These are phyloP conservation scores for Gastrolobium bilobum DNA, from an alignment of 306 rosid genomes.

Conservation along the genomic window DNA sequence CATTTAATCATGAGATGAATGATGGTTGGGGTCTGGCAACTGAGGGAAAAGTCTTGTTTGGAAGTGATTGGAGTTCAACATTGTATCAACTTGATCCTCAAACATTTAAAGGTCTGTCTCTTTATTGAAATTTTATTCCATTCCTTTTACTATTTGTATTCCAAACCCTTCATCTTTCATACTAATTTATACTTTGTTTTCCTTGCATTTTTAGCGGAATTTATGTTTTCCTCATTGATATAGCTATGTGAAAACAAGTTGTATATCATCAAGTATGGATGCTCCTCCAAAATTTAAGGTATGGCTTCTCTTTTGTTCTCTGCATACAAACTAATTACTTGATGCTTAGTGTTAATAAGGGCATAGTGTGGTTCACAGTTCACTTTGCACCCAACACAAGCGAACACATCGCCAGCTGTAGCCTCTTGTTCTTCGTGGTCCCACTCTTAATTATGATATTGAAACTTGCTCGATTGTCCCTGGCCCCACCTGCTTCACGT, in stretches of 20 bases:
- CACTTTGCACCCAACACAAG: slow-evolving; percentile 47
- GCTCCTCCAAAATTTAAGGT: slow-evolving; percentile 85
- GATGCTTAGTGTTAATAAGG: slow-evolving; percentile 7
- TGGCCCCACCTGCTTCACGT: slow-evolving; percentile 47
- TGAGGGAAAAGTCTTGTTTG: slow-evolving; percentile 85
- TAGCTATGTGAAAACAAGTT: slow-evolving; percentile 65
- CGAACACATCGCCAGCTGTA: slow-evolving; percentile 56
- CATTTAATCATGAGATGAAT: slow-evolving; percentile 78
- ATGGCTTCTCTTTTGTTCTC: slow-evolving; percentile 23
- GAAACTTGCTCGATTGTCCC: slow-evolving; percentile 50
- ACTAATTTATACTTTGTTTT: slow-evolving; percentile 34
- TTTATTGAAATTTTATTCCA: neutral
- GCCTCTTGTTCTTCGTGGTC: slow-evolving; percentile 50
- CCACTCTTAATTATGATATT: slow-evolving; percentile 42
- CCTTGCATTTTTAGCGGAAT: slow-evolving; percentile 28
- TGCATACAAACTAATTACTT: slow-evolving; percentile 13
- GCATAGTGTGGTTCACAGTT: slow-evolving; percentile 52
- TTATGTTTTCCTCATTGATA: slow-evolving; percentile 44
- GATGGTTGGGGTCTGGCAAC: slow-evolving; percentile 99
- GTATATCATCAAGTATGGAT: slow-evolving; percentile 82
- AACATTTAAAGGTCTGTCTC: slow-evolving; percentile 69
- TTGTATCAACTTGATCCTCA: slow-evolving; percentile 77
- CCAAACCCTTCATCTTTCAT: neutral
- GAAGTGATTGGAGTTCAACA: slow-evolving; percentile 90
- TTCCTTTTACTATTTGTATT: slow-evolving; percentile 28